Percentiles rank a stretch among this genome's conserved stretches.
These are phyloP conservation scores for Aaosphaeria pasadenensis DNA, from an alignment of 2,329 filamentous ascomycete genomes.

Conservation along the genomic window DNA sequence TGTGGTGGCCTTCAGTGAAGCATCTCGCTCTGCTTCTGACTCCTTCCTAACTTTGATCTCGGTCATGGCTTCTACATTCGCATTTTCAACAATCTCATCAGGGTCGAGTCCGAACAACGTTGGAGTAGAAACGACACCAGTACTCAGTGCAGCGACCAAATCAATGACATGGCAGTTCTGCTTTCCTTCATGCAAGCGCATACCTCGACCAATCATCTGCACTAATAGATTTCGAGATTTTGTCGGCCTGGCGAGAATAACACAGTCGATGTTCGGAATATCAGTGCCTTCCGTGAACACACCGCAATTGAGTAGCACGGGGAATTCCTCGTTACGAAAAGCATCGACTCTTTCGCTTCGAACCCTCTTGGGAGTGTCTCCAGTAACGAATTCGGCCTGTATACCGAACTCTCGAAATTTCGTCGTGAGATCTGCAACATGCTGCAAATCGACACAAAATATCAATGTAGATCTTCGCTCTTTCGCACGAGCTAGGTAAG, in stretches of 20 bases:
- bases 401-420: constrained; percentile 75
- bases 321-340: constrained; percentile 75
- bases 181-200: constrained; percentile 79
- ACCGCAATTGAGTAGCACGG: constrained; percentile 89
- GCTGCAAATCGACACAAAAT: constrained; percentile 88
- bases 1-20: constrained; percentile 69
- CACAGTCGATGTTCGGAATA: constrained; percentile 94
- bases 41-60: constrained; percentile 51
- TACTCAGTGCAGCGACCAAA: constrained; percentile 82
- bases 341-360: constrained; percentile 68
- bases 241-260: constrained; percentile 83
- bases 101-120: constrained; percentile 93
- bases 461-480: constrained; percentile 81
- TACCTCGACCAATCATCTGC: constrained; percentile 95
- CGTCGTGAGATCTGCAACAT: constrained; percentile 71
- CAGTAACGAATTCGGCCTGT: constrained; percentile 84
- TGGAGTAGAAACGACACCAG: constrained; percentile 84
- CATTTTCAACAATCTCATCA: constrained; percentile 67
- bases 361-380: constrained; percentile 68
- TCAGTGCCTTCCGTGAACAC: constrained; percentile 98
- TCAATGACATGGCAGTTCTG: constrained; percentile 92
- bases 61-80: constrained; percentile 61
- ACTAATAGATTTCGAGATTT: constrained; percentile 89
- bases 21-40: constrained; percentile 37
- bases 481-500: constrained; percentile 76